These are phyloP conservation scores for Ophiostoma triangulosporum DNA, from an alignment of 2,329 filamentous ascomycete genomes.

Conservation along the genomic window DNA sequence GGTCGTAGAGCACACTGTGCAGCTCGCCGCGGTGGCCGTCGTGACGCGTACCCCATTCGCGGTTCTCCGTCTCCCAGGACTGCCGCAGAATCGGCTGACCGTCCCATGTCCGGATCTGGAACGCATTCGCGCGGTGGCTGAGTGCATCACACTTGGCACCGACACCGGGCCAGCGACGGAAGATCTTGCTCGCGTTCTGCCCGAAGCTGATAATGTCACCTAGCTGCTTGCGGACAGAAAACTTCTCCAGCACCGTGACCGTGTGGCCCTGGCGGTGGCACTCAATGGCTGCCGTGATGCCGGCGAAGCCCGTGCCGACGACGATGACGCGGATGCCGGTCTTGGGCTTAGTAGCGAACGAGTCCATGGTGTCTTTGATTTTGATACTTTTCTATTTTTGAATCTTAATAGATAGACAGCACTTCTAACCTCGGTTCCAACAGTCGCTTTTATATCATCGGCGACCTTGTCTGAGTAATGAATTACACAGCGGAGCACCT, in stretches of 20 bases:
- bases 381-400: too few relatives aligned
- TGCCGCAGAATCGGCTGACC: slow-evolving; percentile 11
- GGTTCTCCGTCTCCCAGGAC: slow-evolving; percentile 11
- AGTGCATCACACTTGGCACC: slow-evolving; percentile 34
- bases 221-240: slow-evolving; percentile 40
- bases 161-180: slow-evolving; percentile 30
- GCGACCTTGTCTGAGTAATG: too few relatives aligned
- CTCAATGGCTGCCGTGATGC: slow-evolving; percentile 47
- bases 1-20: slow-evolving; percentile 34
- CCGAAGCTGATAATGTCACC: slow-evolving; percentile 51
- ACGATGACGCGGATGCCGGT: slow-evolving; percentile 35
- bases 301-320: slow-evolving; percentile 44
- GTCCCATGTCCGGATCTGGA: slow-evolving; percentile 11
- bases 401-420: too few relatives aligned
- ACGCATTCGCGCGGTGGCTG: slow-evolving; percentile 29
- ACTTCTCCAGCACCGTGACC: slow-evolving; percentile 35
- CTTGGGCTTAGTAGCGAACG: not conserved
- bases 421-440: too few relatives aligned
- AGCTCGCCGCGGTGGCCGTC: slow-evolving; percentile 41
- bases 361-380: not conserved
- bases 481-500: too few relatives aligned
- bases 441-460: too few relatives aligned
- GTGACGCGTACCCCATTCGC: slow-evolving; percentile 31
- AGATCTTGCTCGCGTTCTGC: slow-evolving; percentile 46
- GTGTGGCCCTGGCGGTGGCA: slow-evolving; percentile 45